Evolutionary conservation across 176 grass and related monocot species (phyloP), one percentile per base, ranked within the genome.

Genomic region (Secale cereale): DNA sequence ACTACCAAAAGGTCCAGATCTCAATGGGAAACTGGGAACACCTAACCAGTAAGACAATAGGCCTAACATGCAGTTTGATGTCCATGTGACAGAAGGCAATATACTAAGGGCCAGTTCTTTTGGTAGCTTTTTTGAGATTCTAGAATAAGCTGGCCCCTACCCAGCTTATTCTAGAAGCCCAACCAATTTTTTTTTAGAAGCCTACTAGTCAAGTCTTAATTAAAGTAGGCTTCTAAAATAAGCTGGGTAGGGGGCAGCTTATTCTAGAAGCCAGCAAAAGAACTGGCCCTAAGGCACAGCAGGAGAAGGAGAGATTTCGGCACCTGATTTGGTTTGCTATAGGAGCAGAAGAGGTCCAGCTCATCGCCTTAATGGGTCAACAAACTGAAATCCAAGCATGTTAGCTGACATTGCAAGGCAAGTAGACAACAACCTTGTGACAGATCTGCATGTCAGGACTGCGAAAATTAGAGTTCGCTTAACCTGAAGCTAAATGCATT

Each of bases 41-140:
- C 66, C 66, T 82, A 90, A 79, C 76, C 14, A 46, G 45, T 46
- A 23, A 72, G 73, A 86, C 31, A 82, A 64, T 64, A 65, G 37
- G 65, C 73, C 72, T 90, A 83, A 86, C 56, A 90, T 79, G 80
- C 45, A 83, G 26, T 61, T 86, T 67, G 66, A 79, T 22, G 33
- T 66, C 67, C 54, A 46, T 39, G 68, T 60, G 75, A 83, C 67
- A 5, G n/a, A 83, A 68, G 11, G 9, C 37, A 67, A 87, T 86
- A 83, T 48, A 83, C 67, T 41, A 41, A n/a, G n/a, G n/a, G n/a
- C n/a, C n/a, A n/a, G n/a, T n/a, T n/a, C n/a, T n/a, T n/a, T n/a
- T n/a, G n/a, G n/a, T n/a, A n/a, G n/a, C n/a, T n/a, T n/a, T n/a
- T n/a, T n/a, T n/a, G n/a, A n/a, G n/a, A n/a, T n/a, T n/a, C n/a